Conservation (phyloP, 495 filamentous ascomycete species). For the Neurospora pannonica region DNA sequence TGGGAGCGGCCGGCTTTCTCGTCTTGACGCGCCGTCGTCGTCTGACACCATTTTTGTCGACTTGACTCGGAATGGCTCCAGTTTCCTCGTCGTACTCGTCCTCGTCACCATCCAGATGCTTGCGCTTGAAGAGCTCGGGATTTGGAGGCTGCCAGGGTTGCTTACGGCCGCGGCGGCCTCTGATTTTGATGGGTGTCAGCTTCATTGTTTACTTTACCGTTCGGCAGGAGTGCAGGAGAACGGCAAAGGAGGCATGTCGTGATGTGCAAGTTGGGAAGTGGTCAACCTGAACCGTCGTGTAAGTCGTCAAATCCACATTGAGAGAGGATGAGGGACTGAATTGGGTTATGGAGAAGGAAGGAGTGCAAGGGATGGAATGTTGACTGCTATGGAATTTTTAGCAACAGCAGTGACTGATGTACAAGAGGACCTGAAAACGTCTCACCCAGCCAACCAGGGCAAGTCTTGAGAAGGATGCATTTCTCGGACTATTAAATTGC, state of each 20-base stretch:
- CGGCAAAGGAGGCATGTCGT: neutral
- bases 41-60: neutral
- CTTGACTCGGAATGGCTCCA: neutral
- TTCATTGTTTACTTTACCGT: constrained; percentile 6
- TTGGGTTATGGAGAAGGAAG: neutral
- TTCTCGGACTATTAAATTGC: neutral
- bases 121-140: constrained; percentile 2
- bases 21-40: constrained; percentile 3
- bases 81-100: neutral
- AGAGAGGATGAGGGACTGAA: neutral
- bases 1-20: constrained; percentile 13
- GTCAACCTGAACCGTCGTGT: neutral
- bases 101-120: neutral
- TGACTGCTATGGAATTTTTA: neutral
- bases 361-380: neutral
- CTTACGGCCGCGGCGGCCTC: constrained; percentile 11
- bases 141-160: constrained; percentile 12
- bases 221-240: neutral
- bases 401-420: neutral
- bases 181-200: constrained; percentile 18
- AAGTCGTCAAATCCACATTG: neutral
- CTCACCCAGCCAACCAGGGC: neutral
- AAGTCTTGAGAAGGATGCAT: neutral
- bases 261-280: neutral
- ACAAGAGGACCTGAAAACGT: neutral